Evolutionary conservation across 116 monocot species (phyloP).

Genomic region (Trichopus zeylanicus): DNA sequence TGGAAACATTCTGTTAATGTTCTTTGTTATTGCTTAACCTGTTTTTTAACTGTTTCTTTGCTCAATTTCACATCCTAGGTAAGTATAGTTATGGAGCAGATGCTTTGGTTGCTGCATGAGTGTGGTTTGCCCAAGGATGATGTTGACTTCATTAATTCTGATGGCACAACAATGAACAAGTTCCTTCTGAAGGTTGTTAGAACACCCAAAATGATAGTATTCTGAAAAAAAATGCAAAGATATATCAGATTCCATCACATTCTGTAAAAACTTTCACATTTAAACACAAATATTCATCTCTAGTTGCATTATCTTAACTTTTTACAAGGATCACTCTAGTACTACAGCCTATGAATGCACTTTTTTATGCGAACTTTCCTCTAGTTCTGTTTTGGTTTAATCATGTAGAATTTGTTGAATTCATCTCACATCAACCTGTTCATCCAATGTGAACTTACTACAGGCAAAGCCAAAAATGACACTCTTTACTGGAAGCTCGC

Average conservation of each 20-base stretch:
- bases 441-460: not conserved
- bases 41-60: not conserved
- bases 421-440: not conserved
- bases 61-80: constrained; percentile 38
- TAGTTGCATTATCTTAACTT: too few species aligned
- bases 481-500: constrained; percentile 92
- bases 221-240: not conserved
- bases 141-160: constrained; percentile 80
- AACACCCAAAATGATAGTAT: not conserved
- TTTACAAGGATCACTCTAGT: too few species aligned
- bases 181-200: constrained; percentile 66
- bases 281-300: too few species aligned
- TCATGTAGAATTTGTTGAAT: not conserved
- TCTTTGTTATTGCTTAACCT: not conserved
- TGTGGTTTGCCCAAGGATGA: constrained; percentile 86
- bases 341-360: too few species aligned
- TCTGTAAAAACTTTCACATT: too few species aligned
- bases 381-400: too few species aligned
- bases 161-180: constrained; percentile 88
- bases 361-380: too few species aligned
- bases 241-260: not conserved
- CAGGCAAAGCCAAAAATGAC: constrained; percentile 94
- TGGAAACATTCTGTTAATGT: too few species aligned
- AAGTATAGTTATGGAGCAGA: constrained; percentile 99
- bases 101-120: constrained; percentile 81